A percentile compares a stretch with the other conserved stretches of the same genome.
Evolutionary conservation across 2,329 filamentous ascomycete species (phyloP).

Genomic region (Aspergillus alliaceus): DNA sequence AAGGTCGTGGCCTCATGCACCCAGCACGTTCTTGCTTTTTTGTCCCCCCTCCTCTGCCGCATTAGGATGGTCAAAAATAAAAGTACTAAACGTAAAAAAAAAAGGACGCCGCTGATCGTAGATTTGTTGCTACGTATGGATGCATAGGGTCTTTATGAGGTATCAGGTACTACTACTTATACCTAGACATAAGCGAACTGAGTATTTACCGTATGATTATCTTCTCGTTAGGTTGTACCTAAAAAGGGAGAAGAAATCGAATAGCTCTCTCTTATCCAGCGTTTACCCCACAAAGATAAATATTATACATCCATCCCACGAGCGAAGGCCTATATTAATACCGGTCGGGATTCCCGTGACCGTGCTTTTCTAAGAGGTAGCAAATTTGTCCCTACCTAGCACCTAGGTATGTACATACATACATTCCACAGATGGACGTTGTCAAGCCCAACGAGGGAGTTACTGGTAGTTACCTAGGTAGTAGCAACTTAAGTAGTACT

Average conservation of each 20-base stretch:
- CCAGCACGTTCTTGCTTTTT: conserved; percentile 17
- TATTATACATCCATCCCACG: background rate
- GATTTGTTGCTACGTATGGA: background rate
- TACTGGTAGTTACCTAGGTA: background rate
- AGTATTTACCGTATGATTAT: background rate
- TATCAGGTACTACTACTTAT: no score
- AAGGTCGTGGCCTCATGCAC: conserved; percentile 11
- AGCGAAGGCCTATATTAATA: background rate
- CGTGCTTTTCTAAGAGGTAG: background rate
- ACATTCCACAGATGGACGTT: background rate
- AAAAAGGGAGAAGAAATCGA: background rate
- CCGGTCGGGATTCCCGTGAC: background rate
- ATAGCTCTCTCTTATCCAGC: background rate
- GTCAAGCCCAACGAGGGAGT: background rate
- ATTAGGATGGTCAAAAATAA: background rate
- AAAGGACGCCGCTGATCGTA: conserved; percentile 7
- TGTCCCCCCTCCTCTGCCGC: conserved; percentile 7
- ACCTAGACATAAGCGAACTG: no score
- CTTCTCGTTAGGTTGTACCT: background rate
- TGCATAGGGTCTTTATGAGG: no score
- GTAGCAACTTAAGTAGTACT: background rate
- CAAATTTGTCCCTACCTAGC: background rate
- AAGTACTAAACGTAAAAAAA: background rate
- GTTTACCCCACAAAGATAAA: background rate
- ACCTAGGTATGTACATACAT: no score